Evolutionary conservation across 768 basidiomycete species (phyloP).

Genomic region (Xanthoconium purpureum): DNA sequence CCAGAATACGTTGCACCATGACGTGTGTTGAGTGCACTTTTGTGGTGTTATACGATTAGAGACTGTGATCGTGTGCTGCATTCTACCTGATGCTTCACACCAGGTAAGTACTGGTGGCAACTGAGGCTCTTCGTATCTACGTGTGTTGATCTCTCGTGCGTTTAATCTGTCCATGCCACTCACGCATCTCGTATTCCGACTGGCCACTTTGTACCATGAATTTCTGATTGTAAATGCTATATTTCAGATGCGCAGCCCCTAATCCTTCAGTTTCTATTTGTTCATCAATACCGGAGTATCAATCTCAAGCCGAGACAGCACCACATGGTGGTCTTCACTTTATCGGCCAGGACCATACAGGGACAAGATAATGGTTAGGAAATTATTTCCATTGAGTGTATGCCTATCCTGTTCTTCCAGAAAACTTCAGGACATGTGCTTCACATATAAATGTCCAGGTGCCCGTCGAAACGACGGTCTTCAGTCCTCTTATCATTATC

Average conservation of each 20-base stretch:
- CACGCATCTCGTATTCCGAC: background rate
- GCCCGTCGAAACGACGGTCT: background rate
- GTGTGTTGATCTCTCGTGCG: background rate
- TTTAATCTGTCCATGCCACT: background rate
- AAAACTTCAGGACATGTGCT: background rate
- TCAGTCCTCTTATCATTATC: background rate
- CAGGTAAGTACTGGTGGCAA: background rate
- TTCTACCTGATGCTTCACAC: background rate
- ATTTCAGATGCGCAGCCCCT: background rate
- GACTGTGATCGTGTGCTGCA: background rate
- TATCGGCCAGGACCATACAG: background rate
- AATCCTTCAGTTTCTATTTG: background rate
- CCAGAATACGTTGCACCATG: background rate
- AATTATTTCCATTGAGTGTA: background rate
- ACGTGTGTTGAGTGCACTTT: background rate
- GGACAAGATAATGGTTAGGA: background rate
- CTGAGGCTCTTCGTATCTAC: background rate
- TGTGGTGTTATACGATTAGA: background rate
- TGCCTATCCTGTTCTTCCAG: background rate
- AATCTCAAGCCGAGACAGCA: background rate
- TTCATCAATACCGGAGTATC: background rate
- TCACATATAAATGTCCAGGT: constrained; percentile 12
- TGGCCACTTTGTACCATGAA: background rate
- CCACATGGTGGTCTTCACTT: background rate
- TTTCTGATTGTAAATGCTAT: background rate